These are phyloP conservation scores for Cyclotella choctawhatcheeana DNA, from an alignment of 108 stramenopile species.

Conservation along the genomic window DNA sequence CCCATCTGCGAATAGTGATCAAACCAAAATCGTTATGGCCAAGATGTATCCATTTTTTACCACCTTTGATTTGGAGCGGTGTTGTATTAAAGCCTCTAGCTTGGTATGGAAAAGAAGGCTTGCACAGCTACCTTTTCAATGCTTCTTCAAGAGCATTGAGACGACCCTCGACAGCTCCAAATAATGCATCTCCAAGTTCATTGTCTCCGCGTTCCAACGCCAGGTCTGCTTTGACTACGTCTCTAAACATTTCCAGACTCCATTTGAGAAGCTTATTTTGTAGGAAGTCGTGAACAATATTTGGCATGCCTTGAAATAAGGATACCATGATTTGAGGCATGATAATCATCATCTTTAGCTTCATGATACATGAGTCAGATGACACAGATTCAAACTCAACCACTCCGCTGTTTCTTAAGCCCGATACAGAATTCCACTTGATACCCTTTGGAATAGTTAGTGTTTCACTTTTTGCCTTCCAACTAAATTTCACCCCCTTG, in stretches of 20 bases:
- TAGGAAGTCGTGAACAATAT: slow-evolving; percentile 81
- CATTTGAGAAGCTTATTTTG: slow-evolving; percentile 87
- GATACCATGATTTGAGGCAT: slow-evolving; percentile 70
- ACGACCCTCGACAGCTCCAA: slow-evolving; percentile 85
- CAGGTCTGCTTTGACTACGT: slow-evolving; percentile 88
- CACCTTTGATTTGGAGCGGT: too few relatives aligned
- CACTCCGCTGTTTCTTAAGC: slow-evolving; percentile 69
- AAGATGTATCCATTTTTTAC: too few relatives aligned
- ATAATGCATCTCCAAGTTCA: slow-evolving; percentile 87
- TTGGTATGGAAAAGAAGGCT: too few relatives aligned
- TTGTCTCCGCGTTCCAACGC: slow-evolving; percentile 85
- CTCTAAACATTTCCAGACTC: slow-evolving; percentile 90
- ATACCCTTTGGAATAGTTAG: slow-evolving; percentile 70
- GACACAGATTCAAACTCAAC: slow-evolving; percentile 66
- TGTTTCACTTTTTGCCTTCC: slow-evolving; percentile 74
- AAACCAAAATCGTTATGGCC: too few relatives aligned
- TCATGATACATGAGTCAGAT: slow-evolving; percentile 70
- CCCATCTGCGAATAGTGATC: too few relatives aligned
- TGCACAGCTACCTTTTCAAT: slow-evolving; percentile 27
- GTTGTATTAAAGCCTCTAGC: too few relatives aligned
- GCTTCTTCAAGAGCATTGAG: slow-evolving; percentile 82
- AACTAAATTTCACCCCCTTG: slow-evolving; percentile 73
- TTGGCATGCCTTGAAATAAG: slow-evolving; percentile 70
- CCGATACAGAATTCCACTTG: slow-evolving; percentile 78
- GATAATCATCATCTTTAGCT: slow-evolving; percentile 75